These are phyloP conservation scores for Teratosphaeria zuluensis DNA, from an alignment of 2,329 filamentous ascomycete genomes.

Conservation along the genomic window DNA sequence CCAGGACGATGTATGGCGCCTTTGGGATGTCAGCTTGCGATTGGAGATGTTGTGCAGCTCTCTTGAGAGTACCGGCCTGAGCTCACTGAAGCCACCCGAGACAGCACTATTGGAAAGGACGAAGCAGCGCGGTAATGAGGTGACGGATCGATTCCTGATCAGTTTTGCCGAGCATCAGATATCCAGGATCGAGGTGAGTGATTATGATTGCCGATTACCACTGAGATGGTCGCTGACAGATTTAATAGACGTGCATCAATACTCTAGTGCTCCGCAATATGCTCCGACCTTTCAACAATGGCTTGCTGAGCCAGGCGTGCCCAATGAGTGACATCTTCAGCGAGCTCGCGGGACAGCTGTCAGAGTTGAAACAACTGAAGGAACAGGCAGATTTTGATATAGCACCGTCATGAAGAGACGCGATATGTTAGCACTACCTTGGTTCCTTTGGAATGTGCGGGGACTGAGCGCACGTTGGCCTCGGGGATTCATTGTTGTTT, in stretches of 20 bases:
- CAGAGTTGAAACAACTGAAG: conserved; percentile 46
- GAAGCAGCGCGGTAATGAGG: conserved; percentile 64
- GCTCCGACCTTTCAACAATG: conserved; percentile 57
- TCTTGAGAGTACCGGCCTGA: conserved; percentile 60
- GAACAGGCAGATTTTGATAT: conserved; percentile 7
- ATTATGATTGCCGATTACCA: background rate
- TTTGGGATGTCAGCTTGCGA: conserved; percentile 82
- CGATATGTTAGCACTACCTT: background rate
- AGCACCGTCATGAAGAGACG: conserved; percentile 2
- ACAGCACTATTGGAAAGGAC: conserved; percentile 70
- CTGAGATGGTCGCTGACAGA: background rate
- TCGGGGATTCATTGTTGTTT: background rate
- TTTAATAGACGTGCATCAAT: conserved; percentile 64
- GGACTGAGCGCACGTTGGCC: background rate
- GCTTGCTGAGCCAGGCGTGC: conserved; percentile 62
- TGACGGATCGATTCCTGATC: conserved; percentile 78
- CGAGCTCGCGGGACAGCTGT: conserved; percentile 51
- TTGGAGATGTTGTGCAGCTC: conserved; percentile 88
- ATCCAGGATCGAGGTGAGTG: conserved; percentile 80
- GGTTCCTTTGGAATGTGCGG: background rate
- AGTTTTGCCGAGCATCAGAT: conserved; percentile 93
- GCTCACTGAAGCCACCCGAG: conserved; percentile 66
- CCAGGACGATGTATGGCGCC: conserved; percentile 73
- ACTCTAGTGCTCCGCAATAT: conserved; percentile 72
- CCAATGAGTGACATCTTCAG: conserved; percentile 66